Evolutionary conservation across 2,329 filamentous ascomycete species (phyloP), one percentile per base, ranked within the genome.

Genomic region (Claviceps pusilla): DNA sequence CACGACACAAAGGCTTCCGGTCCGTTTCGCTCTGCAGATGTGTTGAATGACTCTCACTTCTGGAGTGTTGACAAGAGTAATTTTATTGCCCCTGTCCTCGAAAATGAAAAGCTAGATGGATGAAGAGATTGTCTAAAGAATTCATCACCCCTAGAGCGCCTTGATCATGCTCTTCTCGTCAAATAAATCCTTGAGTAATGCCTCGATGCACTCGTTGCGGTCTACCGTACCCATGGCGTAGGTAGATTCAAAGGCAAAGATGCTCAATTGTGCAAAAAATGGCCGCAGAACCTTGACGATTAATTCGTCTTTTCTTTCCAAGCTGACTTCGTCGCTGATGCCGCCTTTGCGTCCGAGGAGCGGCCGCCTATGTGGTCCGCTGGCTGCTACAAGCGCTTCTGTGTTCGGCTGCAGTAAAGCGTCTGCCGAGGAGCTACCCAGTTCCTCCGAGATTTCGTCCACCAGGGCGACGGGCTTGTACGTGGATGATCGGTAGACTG

Each of bases 221-320:
- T 94, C 88, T 31, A 86, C 70, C 46, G 68, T 68, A 41, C 82
- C 83, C 82, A 96, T 90, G 16, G 85, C 82, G 68, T 98, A 98
- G 54, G 86, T 91, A 57, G 84, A 86, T 72, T 98, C 93, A 69
- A 96, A 98, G 0, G 87, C 85, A 66, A 84, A 87, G 63, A 98
- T 96, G 66, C 90, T 96, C 59, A 98, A 71, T 65, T 94, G 87
- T 14, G 85, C 86, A 65, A 97, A 89, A 70, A 96, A 97, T 0
- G 91, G 91, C 60, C 87, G 77, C 58, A 97, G 70, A 12, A 96
- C 79, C 65, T 85, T 85, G 56, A 82, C 82, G 5, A 93, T 79
- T 55, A 97, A 70, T 67, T 84, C 81, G 53, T 84, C 80, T 62
- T 75, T 79, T 58, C 77, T 73, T 58, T 86, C 83, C 42, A 82